phyloP scores from a whole-genome alignment of 2,329 filamentous ascomycete genomes.

The Cadophora luteo-olivacea region DNA sequence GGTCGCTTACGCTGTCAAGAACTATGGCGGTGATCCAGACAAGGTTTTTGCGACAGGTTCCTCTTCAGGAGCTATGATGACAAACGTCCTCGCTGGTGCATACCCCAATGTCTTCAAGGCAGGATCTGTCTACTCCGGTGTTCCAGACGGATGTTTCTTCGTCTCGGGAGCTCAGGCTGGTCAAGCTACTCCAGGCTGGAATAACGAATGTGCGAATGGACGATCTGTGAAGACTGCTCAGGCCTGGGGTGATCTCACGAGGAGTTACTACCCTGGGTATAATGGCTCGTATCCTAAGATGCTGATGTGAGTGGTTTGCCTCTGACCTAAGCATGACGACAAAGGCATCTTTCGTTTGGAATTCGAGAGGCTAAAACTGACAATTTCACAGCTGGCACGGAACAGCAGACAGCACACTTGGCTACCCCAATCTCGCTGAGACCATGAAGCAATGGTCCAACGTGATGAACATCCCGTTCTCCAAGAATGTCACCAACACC shows the following conservation, averaged over 20 bases:
- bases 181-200: constrained; percentile 56
- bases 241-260: constrained; percentile 56
- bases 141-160: constrained; percentile 52
- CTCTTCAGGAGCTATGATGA: constrained; percentile 53
- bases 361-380: background rate
- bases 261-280: constrained; percentile 48
- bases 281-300: constrained; percentile 50
- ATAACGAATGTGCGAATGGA: constrained; percentile 54
- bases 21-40: constrained; percentile 57
- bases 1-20: constrained; percentile 60
- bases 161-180: constrained; percentile 50
- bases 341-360: no score
- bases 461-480: constrained; percentile 47
- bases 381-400: constrained; percentile 46
- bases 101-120: constrained; percentile 56
- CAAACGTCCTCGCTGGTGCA: constrained; percentile 54
- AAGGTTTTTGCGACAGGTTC: constrained; percentile 61
- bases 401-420: constrained; percentile 48
- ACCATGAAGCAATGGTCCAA: constrained; percentile 55
- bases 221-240: constrained; percentile 45
- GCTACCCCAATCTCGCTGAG: constrained; percentile 50
- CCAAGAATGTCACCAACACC: constrained; percentile 39
- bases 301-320: constrained; percentile 35
- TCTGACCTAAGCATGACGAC: no score
- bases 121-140: constrained; percentile 51